Evolutionary conservation across 148 eudicot species (phyloP).

Genomic region (Beta vulgaris): DNA sequence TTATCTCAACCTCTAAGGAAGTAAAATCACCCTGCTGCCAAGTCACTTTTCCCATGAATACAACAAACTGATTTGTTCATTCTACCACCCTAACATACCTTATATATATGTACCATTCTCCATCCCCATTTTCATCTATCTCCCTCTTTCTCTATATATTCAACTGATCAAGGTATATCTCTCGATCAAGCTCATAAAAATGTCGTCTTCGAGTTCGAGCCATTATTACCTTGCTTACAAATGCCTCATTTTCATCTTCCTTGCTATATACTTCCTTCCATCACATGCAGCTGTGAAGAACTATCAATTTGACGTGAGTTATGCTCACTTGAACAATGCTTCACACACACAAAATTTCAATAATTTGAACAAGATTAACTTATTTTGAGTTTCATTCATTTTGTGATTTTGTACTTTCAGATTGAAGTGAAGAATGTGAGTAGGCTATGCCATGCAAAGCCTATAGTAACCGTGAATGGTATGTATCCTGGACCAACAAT

Average conservation of each 20-base stretch:
- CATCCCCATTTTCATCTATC: not conserved
- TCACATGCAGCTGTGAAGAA: constrained; percentile 39
- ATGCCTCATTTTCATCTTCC: constrained; percentile 20
- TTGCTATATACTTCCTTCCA: constrained; percentile 12
- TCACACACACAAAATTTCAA: too few species aligned
- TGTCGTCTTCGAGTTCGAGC: constrained; percentile 4
- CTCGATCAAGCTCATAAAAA: not conserved
- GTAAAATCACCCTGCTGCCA: constrained; percentile 17
- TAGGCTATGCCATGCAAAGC: constrained; percentile 64
- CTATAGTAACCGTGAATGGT: constrained; percentile 69
- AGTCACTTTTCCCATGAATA: constrained; percentile 9
- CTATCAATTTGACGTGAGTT: constrained; percentile 61
- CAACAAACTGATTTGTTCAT: constrained; percentile 18
- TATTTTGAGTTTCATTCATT: not conserved
- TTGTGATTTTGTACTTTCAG: constrained; percentile 26
- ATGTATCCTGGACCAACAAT: constrained; percentile 69
- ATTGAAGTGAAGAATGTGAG: constrained; percentile 43
- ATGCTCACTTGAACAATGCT: too few species aligned
- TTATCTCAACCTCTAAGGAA: constrained; percentile 24
- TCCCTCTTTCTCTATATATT: not conserved
- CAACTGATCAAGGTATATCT: not conserved
- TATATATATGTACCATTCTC: not conserved
- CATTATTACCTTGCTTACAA: constrained; percentile 1
- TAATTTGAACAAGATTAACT: too few species aligned
- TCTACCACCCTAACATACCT: constrained; percentile 13